Evolutionary conservation across 2,329 filamentous ascomycete genomes (phyloP), one percentile per base, ranked within the genome.

Genomic region (Colletotrichum eleusines): DNA sequence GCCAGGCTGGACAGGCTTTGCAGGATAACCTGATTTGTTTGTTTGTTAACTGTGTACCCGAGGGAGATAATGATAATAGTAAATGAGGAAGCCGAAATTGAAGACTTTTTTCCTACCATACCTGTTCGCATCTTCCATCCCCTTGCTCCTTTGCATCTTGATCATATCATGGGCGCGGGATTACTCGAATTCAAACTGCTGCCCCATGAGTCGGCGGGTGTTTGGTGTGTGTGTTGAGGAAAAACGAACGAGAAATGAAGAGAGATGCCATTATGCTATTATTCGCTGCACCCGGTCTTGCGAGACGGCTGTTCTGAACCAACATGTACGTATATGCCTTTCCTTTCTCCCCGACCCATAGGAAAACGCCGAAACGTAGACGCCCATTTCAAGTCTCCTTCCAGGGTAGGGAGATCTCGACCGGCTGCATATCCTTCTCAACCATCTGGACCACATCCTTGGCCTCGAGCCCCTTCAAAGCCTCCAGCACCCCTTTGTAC

Each of bases 321-420:
- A 23, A 23, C n/a, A 23, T 6, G 7, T 7, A 23, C 20, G n/a
- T n/a, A n/a, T n/a, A n/a, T n/a, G n/a, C 20, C 31, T 35, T n/a
- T 14, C 1, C 12, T 5, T 16, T 5, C 20, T 16, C 33, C 20
- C 53, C 20, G 3, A 16, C 14, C 26, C 48, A 26, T 16, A 20
- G 5, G 6, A 12, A 55, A 8, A 23, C 53, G n/a, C n/a, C 12
- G 5, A 53, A 23, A 20, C 12, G 31, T 14, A 63, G 3, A 7
- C 20, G 23, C 23, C 31, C 20, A 6, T 3, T 20, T 59, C 44
- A 71, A 33, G 50, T 76, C 73, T 80, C 78, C 1, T 76, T 79
- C 87, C 87, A 89, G 16, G 87, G 87, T 74, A 89, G 72, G 66
- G 77, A 80, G 46, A 89, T 85, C 73, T 84, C 83, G 14, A 90